Evolutionary conservation across 306 rosid species (phyloP), one percentile per base, ranked within the genome.

Genomic region (Rosa multiflora): DNA sequence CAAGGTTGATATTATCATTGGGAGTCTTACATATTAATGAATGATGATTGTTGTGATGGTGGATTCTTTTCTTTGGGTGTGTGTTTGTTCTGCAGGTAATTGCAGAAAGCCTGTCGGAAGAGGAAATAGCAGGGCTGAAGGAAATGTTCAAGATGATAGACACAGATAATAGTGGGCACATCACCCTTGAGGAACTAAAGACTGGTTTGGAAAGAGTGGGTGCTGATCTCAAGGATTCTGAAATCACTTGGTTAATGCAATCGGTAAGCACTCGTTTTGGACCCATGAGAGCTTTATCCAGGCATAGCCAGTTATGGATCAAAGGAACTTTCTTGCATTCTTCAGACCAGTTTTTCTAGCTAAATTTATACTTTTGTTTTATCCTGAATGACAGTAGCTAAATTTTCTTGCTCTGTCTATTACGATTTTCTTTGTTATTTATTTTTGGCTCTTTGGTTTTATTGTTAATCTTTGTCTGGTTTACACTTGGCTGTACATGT

Each of bases 91-190:
- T 75, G 76, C 84, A 93, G 99, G 89, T 95, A 64, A 95, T 95
- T 76, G 98, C 99, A 43, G 99, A 95, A 84, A 91, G 73, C 72
- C 80, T 95, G 46, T 93, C 98, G 5, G 99, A 91, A 83, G 99
- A 95, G 80, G 99, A 95, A 90, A 95, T 95, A 56, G 99, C 85
- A 12, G 99, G 99, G 55, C 79, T 95, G 80, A 95, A 84, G 82
- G 97, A 91, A 84, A 95, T 95, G 99, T 95, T 95, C 89, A 90
- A 73, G 88, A 93, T 89, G 97, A 93, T 95, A 68, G 98, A 95
- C 76, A 13, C 91, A 9, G 99, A 95, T 88, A 90, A 86, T 21
- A 95, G 99, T 52, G 99, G 98, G 52, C 93, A 91, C 48, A 92
- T 95, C 79, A 86, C 90, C 71, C 90, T 93, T 3, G 99, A 95